phyloP scores from a whole-genome alignment of 768 basidiomycete species.

The Dioszegia aurantiaca region DNA sequence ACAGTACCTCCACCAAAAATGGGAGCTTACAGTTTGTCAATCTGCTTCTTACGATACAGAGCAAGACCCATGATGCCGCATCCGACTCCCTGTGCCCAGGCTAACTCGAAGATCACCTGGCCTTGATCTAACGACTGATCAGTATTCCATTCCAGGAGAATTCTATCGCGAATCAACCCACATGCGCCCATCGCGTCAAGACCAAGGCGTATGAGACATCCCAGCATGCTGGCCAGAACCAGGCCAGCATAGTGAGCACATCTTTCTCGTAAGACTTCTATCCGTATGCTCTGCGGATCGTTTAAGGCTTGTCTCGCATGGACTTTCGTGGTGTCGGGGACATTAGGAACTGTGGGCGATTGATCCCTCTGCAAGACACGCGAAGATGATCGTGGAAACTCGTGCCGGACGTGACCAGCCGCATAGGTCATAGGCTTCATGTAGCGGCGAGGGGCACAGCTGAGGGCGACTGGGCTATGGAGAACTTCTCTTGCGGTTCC shows the following conservation, averaged over 20 bases:
- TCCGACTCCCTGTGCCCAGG: constrained; percentile 81
- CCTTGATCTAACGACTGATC: constrained; percentile 58
- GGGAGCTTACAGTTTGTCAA: constrained; percentile 68
- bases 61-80: constrained; percentile 88
- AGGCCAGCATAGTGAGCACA: constrained; percentile 43
- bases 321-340: no score
- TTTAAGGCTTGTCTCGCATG: no score
- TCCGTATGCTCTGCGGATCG: no score
- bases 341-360: no score
- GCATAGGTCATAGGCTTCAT: no score
- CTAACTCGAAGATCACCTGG: constrained; percentile 71
- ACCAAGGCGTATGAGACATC: constrained; percentile 78
- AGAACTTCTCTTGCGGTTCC: no score
- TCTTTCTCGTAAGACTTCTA: constrained; percentile 10
- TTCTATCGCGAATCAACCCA: constrained; percentile 24
- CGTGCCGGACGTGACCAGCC: no score
- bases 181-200: constrained; percentile 68
- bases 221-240: constrained; percentile 75
- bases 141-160: neutral
- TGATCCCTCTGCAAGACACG: no score
- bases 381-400: no score
- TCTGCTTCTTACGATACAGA: constrained; percentile 66
- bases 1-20: no score
- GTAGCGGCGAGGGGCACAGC: no score
- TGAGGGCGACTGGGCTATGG: no score